These are phyloP conservation scores for Wickerhamiella qilinensis DNA, from an alignment of 805 yeast genomes.

Conservation along the genomic window DNA sequence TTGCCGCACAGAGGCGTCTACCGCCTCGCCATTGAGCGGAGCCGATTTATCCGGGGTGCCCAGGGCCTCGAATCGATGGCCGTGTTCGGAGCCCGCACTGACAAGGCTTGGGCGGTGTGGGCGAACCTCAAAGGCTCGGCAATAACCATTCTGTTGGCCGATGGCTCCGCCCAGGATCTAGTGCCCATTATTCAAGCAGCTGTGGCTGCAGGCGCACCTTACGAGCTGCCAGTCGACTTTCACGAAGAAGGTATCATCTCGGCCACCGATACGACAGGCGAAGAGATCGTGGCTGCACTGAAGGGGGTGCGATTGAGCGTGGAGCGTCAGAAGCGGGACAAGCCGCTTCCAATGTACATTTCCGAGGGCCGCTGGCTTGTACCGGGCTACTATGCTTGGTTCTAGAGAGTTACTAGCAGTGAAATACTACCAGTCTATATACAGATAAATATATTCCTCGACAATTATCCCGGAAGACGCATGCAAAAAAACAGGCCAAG, in stretches of 20 bases:
- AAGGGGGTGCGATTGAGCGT: neutral
- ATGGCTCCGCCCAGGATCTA: neutral
- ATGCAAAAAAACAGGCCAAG: no score
- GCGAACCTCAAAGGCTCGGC: neutral
- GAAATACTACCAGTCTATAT: neutral
- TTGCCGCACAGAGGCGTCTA: neutral
- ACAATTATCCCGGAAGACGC: no score
- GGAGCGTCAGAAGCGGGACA: neutral
- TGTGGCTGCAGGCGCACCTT: neutral
- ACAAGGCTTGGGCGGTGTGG: slow-evolving; percentile 1
- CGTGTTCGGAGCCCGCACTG: slow-evolving; percentile 1
- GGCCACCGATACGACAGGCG: neutral
- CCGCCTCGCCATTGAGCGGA: neutral
- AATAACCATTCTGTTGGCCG: neutral
- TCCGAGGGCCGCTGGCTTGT: slow-evolving; percentile 1
- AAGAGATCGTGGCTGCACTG: neutral
- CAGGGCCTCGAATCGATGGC: neutral
- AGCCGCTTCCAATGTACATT: slow-evolving; percentile 2
- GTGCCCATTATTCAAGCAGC: neutral
- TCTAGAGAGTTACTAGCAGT: neutral
- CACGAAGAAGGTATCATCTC: neutral
- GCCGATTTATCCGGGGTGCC: neutral
- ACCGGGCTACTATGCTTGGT: slow-evolving; percentile 5
- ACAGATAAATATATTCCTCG: neutral
- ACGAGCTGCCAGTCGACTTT: neutral